Evolutionary conservation across 2,329 filamentous ascomycete genomes (phyloP).

Genomic region (Nemania sp.): DNA sequence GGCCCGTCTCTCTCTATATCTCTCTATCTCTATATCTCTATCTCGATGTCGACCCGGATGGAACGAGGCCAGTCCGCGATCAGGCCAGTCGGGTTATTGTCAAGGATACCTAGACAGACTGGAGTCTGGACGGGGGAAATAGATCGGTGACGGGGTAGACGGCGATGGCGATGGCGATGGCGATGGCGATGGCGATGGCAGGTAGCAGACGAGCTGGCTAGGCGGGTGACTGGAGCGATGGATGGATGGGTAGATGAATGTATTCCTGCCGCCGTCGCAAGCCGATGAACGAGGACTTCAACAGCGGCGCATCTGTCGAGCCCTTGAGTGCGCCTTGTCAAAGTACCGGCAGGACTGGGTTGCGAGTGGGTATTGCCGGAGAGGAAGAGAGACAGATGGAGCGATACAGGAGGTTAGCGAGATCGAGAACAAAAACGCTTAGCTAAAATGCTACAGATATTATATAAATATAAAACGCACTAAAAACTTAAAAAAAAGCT

Average conservation of each 20-base stretch:
- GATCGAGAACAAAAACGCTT: too few species aligned
- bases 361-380: too few species aligned
- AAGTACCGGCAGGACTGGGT: too few species aligned
- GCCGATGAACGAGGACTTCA: conserved; percentile 17
- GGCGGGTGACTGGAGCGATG: not conserved
- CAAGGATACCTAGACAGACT: not conserved
- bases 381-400: too few species aligned
- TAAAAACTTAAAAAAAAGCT: too few species aligned
- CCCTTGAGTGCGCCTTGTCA: not conserved
- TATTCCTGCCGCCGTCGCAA: conserved; percentile 26
- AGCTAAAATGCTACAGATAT: too few species aligned
- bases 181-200: too few species aligned
- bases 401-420: too few species aligned
- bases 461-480: too few species aligned
- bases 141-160: not conserved
- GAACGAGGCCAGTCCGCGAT: not conserved
- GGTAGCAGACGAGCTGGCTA: too few species aligned
- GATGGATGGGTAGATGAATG: not conserved
- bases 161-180: too few species aligned
- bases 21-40: not conserved
- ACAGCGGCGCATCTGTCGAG: conserved; percentile 16
- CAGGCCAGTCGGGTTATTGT: not conserved
- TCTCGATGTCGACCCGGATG: not conserved
- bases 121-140: not conserved
- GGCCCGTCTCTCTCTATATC: not conserved